Evolutionary conservation across 1,139 yeast genomes (phyloP), one percentile per base, ranked within the genome.

Genomic region (Debaryomyces nepalensis): DNA sequence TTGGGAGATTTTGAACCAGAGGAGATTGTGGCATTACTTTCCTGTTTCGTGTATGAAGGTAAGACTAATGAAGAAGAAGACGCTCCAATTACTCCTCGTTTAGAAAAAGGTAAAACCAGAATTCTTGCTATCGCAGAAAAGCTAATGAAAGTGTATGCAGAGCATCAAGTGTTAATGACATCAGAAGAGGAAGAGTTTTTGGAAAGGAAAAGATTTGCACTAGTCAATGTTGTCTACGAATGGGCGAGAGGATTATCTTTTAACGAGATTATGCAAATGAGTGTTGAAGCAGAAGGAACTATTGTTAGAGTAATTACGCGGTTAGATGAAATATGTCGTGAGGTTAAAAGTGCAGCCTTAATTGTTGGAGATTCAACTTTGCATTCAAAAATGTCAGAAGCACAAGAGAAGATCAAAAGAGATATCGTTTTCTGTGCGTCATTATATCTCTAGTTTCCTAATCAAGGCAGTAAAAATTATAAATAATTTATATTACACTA

Each of bases 351-450:
- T 44, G 98, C 98, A 4, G 93, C 98, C 1, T 75, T 93, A 52
- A 90, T 93, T 53, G 89, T 95, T 54, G 99, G 99, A 42, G 97
- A 93, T 63, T 84, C 95, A 3, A 78, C 81, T 10, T 74, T 95
- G 52, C 95, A 90, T 62, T 75, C 88, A 37, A 91, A 91, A 64
- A 89, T 95, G 95, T 76, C 82, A 19, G 84, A 82, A 47, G 97
- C 98, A 0, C 99, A 93, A 65, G 99, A 93, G 61, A 80, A 81
- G 63, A 93, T 93, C 62, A 93, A 93, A 66, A 81, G 99, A 56
- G 99, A 93, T 64, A 93, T 93, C 54, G 98, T 95, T 0, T 95
- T 95, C 66, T 95, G 98, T 63, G 97, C 99, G 3, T 88, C 97
- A 46, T 76, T 95, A 49, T 93, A 95, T 63, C 71, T 93, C 52